Conservation (phyloP, 106 monocot species). For the Xerophyta viscosa region DNA sequence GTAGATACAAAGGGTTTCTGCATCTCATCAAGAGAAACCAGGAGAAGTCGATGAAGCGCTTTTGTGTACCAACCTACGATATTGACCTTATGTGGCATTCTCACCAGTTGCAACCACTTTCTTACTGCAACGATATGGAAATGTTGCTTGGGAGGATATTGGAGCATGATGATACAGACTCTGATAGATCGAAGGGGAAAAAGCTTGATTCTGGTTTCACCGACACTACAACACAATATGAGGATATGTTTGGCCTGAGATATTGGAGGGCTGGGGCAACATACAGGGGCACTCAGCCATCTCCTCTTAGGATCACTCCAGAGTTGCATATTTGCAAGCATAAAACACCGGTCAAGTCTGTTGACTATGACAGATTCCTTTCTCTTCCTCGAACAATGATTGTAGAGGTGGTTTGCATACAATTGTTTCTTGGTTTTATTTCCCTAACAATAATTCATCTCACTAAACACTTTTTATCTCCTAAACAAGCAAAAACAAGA, state of each 20-base stretch:
- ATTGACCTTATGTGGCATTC: conserved; percentile 96
- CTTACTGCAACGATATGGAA: conserved; percentile 71
- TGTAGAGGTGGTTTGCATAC: conserved; percentile 44
- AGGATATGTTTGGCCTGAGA: conserved; percentile 66
- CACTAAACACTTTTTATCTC: no score
- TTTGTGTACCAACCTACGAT: conserved; percentile 92
- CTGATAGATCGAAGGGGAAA: conserved; percentile 73
- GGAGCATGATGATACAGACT: conserved; percentile 91
- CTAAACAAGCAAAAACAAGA: no score
- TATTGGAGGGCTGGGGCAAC: conserved; percentile 91
- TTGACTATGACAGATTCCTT: conserved; percentile 11
- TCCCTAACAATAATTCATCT: no score
- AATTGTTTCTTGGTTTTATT: background rate
- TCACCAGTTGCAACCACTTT: conserved; percentile 74
- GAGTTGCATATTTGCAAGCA: background rate
- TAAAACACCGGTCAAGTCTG: background rate
- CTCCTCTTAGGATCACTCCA: conserved; percentile 27
- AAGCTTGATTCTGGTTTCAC: conserved; percentile 80
- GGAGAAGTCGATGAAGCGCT: conserved; percentile 46
- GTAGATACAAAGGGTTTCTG: conserved; percentile 86
- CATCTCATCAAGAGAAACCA: conserved; percentile 71
- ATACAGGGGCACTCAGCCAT: conserved; percentile 51
- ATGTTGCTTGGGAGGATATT: conserved; percentile 62
- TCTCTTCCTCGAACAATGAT: conserved; percentile 29
- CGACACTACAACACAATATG: conserved; percentile 70